phyloP scores from a whole-genome alignment of 176 grass and related monocot genomes.

The Paspalum notatum region DNA sequence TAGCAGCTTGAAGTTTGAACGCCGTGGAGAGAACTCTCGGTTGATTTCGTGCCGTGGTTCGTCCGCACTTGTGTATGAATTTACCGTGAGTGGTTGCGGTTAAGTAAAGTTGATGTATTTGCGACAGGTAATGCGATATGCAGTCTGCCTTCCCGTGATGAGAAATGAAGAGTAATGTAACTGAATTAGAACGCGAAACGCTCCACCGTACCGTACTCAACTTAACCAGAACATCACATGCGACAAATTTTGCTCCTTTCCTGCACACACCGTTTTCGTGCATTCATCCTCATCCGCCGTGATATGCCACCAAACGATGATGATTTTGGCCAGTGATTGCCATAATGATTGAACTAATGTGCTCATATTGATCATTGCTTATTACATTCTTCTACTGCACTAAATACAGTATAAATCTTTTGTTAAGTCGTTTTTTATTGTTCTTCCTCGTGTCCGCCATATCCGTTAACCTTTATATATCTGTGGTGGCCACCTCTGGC shows the following conservation, averaged over 20 bases:
- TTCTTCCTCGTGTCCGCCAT: no score
- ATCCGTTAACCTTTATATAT: no score
- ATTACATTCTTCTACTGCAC: no score
- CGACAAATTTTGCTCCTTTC: slow-evolving; percentile 5
- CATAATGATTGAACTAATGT: neutral
- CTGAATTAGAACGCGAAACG: neutral
- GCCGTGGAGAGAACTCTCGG: neutral
- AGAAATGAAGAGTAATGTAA: neutral
- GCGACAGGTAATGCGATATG: neutral
- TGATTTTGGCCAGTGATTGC: neutral
- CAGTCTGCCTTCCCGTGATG: neutral
- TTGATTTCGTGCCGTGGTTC: slow-evolving; percentile 39
- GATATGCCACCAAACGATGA: neutral
- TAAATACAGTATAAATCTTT: no score
- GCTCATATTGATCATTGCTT: no score
- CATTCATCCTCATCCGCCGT: neutral
- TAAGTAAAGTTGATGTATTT: slow-evolving; percentile 5
- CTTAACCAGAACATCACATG: slow-evolving; percentile 7
- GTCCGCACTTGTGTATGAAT: slow-evolving; percentile 22
- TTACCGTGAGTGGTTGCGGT: slow-evolving; percentile 20
- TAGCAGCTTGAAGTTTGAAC: neutral
- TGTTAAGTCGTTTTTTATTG: no score
- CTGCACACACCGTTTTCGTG: neutral
- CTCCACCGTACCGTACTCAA: slow-evolving; percentile 29
- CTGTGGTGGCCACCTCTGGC: no score